Evolutionary conservation across 495 filamentous ascomycete genomes (phyloP), one percentile per base, ranked within the genome.

Genomic region (Mytilinidion resinicola): DNA sequence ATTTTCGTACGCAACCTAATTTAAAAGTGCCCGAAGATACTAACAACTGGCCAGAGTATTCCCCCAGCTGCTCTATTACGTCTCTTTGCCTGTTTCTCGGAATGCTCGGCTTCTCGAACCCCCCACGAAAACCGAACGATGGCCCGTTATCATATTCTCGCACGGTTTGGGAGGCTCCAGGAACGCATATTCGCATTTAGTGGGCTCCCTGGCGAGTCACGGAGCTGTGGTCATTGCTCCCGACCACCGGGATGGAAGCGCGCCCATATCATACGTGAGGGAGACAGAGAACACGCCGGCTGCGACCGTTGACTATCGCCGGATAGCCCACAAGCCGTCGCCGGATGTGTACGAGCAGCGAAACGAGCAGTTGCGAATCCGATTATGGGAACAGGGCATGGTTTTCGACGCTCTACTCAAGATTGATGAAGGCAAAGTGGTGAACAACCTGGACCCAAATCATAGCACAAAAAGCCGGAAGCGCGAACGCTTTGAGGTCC

Each of bases 91-190:
- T 12, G 80, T 73, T 12, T 66, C 71, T 47, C 71, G 72, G 44
- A 74, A 82, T 64, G 78, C 80, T 4, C 64, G 67, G 15, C 30
- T 81, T 10, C 77, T 68, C 67, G 75, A 57, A 71, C 74, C 61
- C 52, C 74, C 64, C 69, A 80, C 69, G 72, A 76, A 62, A 71
- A 76, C 56, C 56, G 62, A 69, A 19, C 72, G 80, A 74, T 89
- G 88, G 83, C 88, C 88, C 1, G 86, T 88, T 0, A 80, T 87
- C 73, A 75, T 92, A 35, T 91, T 92, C 71, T 90, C 87, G 9
- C 88, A 92, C 66, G 88, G 88, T 3, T 76, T 91, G 2, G 89
- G 85, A 4, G 88, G 88, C 15, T 82, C 78, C 41, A 74, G 85
- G 35, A 89, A 90, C 50, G 77, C 88, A 20, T 92, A 91, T 72